These are phyloP conservation scores for Cytospora chrysosperma DNA, from an alignment of 2,329 filamentous ascomycete species.

Conservation along the genomic window DNA sequence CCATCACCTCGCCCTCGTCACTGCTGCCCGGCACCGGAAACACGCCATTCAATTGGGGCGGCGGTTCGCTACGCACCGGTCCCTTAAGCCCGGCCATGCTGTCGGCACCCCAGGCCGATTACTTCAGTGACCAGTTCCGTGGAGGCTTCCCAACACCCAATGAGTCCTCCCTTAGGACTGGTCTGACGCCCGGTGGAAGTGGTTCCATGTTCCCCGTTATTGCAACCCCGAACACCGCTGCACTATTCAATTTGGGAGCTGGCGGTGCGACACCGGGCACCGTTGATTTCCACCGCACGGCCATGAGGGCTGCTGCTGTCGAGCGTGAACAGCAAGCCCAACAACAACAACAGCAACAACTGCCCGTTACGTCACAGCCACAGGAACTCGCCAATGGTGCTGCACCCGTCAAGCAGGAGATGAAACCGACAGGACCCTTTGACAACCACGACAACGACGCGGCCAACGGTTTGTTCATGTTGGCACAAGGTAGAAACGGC, in stretches of 20 bases:
- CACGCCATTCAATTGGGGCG: conserved; percentile 75
- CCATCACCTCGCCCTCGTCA: conserved; percentile 86
- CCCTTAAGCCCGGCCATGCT: conserved; percentile 97
- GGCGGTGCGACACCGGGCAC: conserved; percentile 87
- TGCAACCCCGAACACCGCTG: conserved; percentile 82
- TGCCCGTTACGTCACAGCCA: conserved; percentile 51
- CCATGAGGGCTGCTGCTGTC: conserved; percentile 73
- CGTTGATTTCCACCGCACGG: conserved; percentile 91
- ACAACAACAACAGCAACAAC: conserved; percentile 37
- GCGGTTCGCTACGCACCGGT: conserved; percentile 83
- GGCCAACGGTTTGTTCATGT: conserved; percentile 88
- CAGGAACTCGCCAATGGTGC: conserved; percentile 48
- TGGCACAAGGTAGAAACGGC: conserved; percentile 70
- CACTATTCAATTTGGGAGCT: conserved; percentile 74
- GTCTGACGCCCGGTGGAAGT: conserved; percentile 88
- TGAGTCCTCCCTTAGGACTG: conserved; percentile 89
- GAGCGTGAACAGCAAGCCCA: conserved; percentile 51
- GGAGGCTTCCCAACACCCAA: conserved; percentile 92
- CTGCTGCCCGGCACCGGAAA: conserved; percentile 72
- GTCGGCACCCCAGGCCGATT: conserved; percentile 80
- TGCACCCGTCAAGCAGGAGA: conserved; percentile 44
- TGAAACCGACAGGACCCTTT: conserved; percentile 64
- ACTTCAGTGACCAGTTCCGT: conserved; percentile 79
- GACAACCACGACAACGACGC: conserved; percentile 93
- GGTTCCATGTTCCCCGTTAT: conserved; percentile 94